A percentile compares a stretch with the other conserved stretches of the same genome.
These are phyloP conservation scores for Stipa capillata DNA, from an alignment of 176 grass and related monocot species.

Conservation along the genomic window DNA sequence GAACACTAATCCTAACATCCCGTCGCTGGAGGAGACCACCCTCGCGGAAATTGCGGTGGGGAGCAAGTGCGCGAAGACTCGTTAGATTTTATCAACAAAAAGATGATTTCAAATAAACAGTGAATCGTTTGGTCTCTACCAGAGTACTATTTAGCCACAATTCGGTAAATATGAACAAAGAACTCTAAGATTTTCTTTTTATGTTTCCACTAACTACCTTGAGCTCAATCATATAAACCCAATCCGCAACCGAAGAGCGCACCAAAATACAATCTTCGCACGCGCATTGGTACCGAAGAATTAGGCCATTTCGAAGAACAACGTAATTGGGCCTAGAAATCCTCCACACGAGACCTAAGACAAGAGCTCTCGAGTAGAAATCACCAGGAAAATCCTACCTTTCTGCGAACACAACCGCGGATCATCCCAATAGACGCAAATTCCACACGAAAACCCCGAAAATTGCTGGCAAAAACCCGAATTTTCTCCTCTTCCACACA, in stretches of 20 bases:
- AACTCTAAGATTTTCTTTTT: too few species aligned
- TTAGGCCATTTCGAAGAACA: background rate
- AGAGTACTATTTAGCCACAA: background rate
- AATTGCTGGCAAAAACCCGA: background rate
- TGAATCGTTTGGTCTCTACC: background rate
- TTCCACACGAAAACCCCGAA: background rate
- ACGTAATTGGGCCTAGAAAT: background rate
- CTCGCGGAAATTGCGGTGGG: too few species aligned
- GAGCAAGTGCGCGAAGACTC: too few species aligned
- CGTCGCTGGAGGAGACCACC: too few species aligned
- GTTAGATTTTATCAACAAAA: too few species aligned
- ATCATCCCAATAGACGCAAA: background rate
- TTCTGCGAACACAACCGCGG: background rate
- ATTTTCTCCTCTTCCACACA: background rate
- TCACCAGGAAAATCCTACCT: slow-evolving; percentile 4
- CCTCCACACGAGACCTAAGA: background rate
- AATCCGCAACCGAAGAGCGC: background rate
- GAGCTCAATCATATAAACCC: background rate
- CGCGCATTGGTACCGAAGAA: background rate
- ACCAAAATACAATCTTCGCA: background rate
- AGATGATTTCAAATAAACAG: background rate
- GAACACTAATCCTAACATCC: too few species aligned
- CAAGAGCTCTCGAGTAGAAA: slow-evolving; percentile 7
- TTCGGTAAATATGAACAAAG: background rate
- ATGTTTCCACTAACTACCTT: background rate